Evolutionary conservation across 2,329 filamentous ascomycete genomes (phyloP), one percentile per base, ranked within the genome.

Genomic region (Cordyceps pruinosa): DNA sequence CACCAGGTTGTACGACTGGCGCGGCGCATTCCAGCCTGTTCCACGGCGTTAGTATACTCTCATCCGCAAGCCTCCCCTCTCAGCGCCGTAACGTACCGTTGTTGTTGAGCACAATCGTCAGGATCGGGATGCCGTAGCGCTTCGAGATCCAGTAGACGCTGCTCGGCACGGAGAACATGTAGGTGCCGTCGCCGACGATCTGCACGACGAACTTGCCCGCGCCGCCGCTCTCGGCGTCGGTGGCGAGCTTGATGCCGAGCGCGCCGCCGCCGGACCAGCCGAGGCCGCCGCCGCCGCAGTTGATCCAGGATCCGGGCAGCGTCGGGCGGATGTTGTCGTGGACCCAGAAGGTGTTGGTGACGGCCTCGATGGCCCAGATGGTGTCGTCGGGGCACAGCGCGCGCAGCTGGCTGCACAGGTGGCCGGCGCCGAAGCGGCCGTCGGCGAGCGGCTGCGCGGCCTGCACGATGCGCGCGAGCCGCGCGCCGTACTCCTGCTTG

Each of bases 261-360:
- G 87, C 86, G 53, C 76, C 89, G 15, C 89, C 89, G 15, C 88
- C 89, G 12, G 84, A 88, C 89, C 89, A 93, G 2, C 89, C 89
- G 0, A 93, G 82, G 2, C 89, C 89, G 15, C 88, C 89, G 1
- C 87, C 89, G 1, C 89, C 89, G 66, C 88, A 92, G 68, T 91
- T 92, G 65, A 93, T 83, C 86, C 86, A 91, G 0, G 83, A 84
- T 0, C 88, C 87, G 0, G 89, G 88, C 0, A 83, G 66, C 0
- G 79, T 84, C 2, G 84, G 79, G 64, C 85, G 84, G 8, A 94
- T 73, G 61, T 91, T 88, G 62, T 94, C 87, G 26, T 83, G 78
- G 1, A 91, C 84, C 28, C 84, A 80, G 0, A 70, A 70, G 0
- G 85, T 84, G 58, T 88, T 84, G 0, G 89, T 94, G 1, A 94